These are phyloP conservation scores for Pseudotulostoma volvatum DNA, from an alignment of 495 filamentous ascomycete species.

Conservation along the genomic window DNA sequence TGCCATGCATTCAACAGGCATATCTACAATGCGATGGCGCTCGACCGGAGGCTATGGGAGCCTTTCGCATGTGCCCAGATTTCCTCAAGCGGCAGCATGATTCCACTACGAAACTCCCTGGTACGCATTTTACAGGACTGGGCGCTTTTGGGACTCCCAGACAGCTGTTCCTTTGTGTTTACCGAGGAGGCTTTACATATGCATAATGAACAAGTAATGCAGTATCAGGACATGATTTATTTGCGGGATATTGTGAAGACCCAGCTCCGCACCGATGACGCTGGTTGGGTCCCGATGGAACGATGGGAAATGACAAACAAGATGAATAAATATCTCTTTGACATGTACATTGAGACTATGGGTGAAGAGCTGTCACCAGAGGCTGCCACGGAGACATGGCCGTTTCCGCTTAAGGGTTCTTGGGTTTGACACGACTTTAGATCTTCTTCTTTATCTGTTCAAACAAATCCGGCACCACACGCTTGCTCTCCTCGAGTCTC, in stretches of 20 bases:
- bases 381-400: slow-evolving; percentile 7
- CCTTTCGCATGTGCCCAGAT: slow-evolving; percentile 10
- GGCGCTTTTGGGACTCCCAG: slow-evolving; percentile 9
- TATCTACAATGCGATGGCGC: slow-evolving; percentile 10
- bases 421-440: too few relatives aligned
- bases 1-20: slow-evolving; percentile 6
- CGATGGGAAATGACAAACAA: slow-evolving; percentile 11
- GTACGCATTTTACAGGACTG: slow-evolving; percentile 10
- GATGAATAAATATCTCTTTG: slow-evolving; percentile 8
- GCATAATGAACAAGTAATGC: slow-evolving; percentile 7
- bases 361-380: slow-evolving; percentile 7
- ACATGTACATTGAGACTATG: slow-evolving; percentile 9
- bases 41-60: slow-evolving; percentile 9
- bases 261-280: slow-evolving; percentile 11
- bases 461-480: background rate
- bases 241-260: slow-evolving; percentile 10
- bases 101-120: slow-evolving; percentile 10
- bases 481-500: too few relatives aligned
- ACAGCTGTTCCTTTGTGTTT: slow-evolving; percentile 15
- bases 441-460: background rate
- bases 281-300: slow-evolving; percentile 11
- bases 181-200: slow-evolving; percentile 11
- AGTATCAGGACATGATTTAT: slow-evolving; percentile 9
- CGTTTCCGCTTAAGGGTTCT: too few relatives aligned
- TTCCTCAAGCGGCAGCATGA: slow-evolving; percentile 6